Conservation (phyloP, 2,329 filamentous ascomycete species). For the Fusarium dimerum region DNA sequence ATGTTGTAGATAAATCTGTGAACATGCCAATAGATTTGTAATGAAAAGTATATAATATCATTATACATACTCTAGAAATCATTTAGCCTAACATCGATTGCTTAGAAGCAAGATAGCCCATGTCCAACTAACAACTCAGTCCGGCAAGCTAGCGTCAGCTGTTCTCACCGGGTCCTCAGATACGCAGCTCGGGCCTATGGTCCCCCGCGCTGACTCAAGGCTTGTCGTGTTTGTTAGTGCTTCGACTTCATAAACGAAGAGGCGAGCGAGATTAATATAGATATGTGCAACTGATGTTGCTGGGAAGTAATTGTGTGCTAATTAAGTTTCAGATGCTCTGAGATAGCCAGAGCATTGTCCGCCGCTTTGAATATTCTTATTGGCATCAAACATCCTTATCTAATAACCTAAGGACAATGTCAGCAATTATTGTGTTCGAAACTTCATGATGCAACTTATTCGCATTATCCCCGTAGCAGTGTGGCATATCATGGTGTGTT, state of each 20-base stretch:
- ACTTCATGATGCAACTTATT: conserved; percentile 2
- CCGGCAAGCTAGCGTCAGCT: not conserved
- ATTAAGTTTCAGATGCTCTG: conserved; percentile 1
- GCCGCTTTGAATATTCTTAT: not conserved
- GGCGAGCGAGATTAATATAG: not conserved
- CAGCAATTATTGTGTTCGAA: not conserved
- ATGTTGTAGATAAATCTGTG: too few relatives aligned
- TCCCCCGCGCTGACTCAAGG: not conserved
- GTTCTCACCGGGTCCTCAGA: not conserved
- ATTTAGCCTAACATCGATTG: not conserved
- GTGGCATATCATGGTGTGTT: conserved; percentile 29
- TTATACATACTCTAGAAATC: too few relatives aligned
- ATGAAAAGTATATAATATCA: too few relatives aligned
- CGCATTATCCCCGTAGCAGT: conserved; percentile 24
- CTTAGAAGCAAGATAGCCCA: not conserved
- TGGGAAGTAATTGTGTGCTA: not conserved
- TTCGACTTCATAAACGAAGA: conserved; percentile 1
- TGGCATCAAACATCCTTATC: not conserved
- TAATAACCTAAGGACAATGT: not conserved
- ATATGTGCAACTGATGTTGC: conserved; percentile 2
- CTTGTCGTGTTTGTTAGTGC: not conserved
- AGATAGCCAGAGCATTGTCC: not conserved
- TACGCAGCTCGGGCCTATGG: not conserved
- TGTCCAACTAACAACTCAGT: not conserved
- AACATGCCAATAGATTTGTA: too few relatives aligned